Evolutionary conservation across 306 rosid species (phyloP), one percentile per base, ranked within the genome.

Genomic region (Trifolium subterraneum): DNA sequence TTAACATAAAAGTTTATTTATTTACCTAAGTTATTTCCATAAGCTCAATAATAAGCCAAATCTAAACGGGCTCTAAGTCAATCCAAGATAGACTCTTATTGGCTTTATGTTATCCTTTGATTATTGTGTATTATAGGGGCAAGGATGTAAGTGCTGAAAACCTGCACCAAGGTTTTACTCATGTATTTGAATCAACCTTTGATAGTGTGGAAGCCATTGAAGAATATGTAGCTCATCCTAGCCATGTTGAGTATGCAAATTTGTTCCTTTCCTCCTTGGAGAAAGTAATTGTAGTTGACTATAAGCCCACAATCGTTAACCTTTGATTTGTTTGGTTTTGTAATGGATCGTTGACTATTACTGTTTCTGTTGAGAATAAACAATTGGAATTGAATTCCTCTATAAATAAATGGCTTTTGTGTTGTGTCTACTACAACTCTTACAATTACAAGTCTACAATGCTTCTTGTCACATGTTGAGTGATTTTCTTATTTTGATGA

Each of bases 131-230:
- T 68, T 72, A 61, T 81, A 90, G 97, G 87, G 97, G 97, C 41
- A 90, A 59, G 68, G 96, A 93, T 74, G 83, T 90, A 67, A 89
- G 97, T 86, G 75, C 71, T 51, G 93, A 90, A 74, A 93, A 89
- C 63, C 6, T 87, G 79, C 96, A 93, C 82, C 90, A 90, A 75
- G 98, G 98, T 69, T 90, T 80, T 80, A 90, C 98, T 78, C 97
- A 93, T 79, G 75, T 89, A 5, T 93, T 90, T 47, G 98, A 90
- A 77, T 90, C 98, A 13, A 93, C 87, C 61, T 93, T 93, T 64
- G 95, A 90, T 87, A 90, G 92, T 62, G 79, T 79, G 0, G 90
- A 90, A 66, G 98, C 78, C 11, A 36, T 93, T 73, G 93, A 96
- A 42, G 97, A 86, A 86, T 93, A 90, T 70, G 64, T 76, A 54